Evolutionary conservation across 2,329 filamentous ascomycete species (phyloP).

Genomic region (Fonsecaea nubica): DNA sequence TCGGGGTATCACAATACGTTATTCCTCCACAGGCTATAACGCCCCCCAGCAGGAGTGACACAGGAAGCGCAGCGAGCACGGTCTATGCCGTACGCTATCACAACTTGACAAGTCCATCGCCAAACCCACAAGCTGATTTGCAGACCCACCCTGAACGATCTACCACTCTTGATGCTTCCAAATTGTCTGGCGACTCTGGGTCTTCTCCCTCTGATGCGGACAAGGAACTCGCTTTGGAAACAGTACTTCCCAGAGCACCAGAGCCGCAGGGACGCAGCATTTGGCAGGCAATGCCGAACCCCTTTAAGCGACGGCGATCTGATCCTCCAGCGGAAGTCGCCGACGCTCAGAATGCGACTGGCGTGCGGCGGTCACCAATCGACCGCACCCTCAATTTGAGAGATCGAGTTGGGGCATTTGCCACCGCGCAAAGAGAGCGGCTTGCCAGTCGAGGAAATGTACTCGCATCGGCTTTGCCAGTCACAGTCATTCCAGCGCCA

Average conservation of each 20-base stretch:
- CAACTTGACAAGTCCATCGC: slow-evolving; percentile 58
- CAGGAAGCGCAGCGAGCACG: slow-evolving; percentile 67
- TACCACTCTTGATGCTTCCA: slow-evolving; percentile 17
- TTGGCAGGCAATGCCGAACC: slow-evolving; percentile 62
- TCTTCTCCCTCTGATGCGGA: slow-evolving; percentile 24
- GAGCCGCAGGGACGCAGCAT: slow-evolving; percentile 44
- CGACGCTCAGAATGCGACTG: slow-evolving; percentile 60
- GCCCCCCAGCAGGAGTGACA: slow-evolving; percentile 66
- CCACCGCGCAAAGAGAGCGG: slow-evolving; percentile 56
- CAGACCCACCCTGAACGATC: background rate
- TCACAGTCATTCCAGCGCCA: slow-evolving; percentile 68
- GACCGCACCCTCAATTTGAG: slow-evolving; percentile 49
- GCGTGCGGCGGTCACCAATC: slow-evolving; percentile 34
- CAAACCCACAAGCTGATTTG: slow-evolving; percentile 32
- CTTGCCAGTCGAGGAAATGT: slow-evolving; percentile 48
- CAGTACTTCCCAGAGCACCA: slow-evolving; percentile 38
- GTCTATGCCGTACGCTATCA: slow-evolving; percentile 70
- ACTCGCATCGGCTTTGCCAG: slow-evolving; percentile 55
- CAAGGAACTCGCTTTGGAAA: slow-evolving; percentile 36
- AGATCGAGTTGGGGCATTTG: slow-evolving; percentile 55
- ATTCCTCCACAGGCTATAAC: slow-evolving; percentile 51
- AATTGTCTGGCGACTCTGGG: slow-evolving; percentile 19
- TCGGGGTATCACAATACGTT: slow-evolving; percentile 47
- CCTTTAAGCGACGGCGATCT: slow-evolving; percentile 64
- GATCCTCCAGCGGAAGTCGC: slow-evolving; percentile 67